Base-by-base conservation (phyloP, 2,329 filamentous ascomycete species). In the Fusarium penzigii region DNA sequence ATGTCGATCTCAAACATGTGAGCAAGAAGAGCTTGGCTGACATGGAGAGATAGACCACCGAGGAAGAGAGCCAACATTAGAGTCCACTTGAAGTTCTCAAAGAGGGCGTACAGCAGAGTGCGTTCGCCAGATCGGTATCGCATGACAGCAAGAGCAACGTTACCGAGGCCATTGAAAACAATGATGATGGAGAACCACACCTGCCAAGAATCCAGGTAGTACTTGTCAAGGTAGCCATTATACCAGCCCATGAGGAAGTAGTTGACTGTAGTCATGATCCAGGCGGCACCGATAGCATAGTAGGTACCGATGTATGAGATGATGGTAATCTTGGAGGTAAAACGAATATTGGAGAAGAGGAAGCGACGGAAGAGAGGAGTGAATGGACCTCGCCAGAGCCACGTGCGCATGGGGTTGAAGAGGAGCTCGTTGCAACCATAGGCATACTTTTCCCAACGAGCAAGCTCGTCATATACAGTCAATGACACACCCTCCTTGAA, bases 1-100 rank as follows among this genome's bases (percentile, higher is more conserved):
- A 94, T 93, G 72, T 94, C 82, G 67, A 93, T 85, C 73, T 89
- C 85, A 68, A 94, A 89, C 83, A 94, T 90, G 75, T 95, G 91
- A 5, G 85, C 81, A 42, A 94, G 73, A 34, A 96, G 77, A 1
- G 90, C 90, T 69, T 92, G 87, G 29, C 84, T 89, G 44, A 96
- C 83, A 73, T 95, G 90, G 36, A 95, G 80, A 1, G 86, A 89
- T 45, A 94, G 78, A 39, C 90, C 90, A 47, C 90, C 90, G 16
- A 96, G 78, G 78, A 94, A 95, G 69, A 94, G 86, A 55, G 86
- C 87, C 44, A 93, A 77, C 72, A 88, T 77, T 48, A 87, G 71
- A 10, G 87, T 84, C 88, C 88, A 92, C 72, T 87, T 89, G 72
- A 91, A 81, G 71, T 86, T 86, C 68, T 86, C 83, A 47, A 76